phyloP scores from a whole-genome alignment of 176 grass and related monocot genomes.

The Lolium multiflorum region DNA sequence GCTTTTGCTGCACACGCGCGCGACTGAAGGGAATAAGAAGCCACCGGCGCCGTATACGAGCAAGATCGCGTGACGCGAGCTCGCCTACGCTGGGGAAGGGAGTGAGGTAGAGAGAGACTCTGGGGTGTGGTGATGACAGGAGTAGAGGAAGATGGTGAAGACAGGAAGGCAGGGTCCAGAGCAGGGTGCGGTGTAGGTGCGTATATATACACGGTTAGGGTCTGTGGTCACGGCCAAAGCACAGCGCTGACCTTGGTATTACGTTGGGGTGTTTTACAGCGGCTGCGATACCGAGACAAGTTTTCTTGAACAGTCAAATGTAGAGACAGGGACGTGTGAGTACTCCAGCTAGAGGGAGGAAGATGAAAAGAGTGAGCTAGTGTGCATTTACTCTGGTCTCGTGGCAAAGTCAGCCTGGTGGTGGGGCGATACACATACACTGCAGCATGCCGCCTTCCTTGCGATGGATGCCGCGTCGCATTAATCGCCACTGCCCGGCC shows the following conservation, averaged over 20 bases:
- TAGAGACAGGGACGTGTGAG: neutral
- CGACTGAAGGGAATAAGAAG: neutral
- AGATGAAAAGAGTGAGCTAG: neutral
- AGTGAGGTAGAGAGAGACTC: neutral
- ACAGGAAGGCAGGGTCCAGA: constrained; percentile 44
- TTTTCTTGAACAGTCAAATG: constrained; percentile 28
- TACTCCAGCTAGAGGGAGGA: neutral
- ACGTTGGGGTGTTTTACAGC: neutral
- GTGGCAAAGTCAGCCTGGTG: constrained; percentile 60
- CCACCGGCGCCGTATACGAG: constrained; percentile 40
- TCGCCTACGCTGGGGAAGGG: neutral
- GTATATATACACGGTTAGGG: constrained; percentile 50
- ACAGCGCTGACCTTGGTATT: constrained; percentile 50
- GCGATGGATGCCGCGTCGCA: constrained; percentile 54
- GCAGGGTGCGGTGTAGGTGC: constrained; percentile 19
- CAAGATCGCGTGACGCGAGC: constrained; percentile 23
- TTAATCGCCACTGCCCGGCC: constrained; percentile 29
- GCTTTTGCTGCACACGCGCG: neutral
- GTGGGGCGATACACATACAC: constrained; percentile 40
- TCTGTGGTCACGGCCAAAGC: neutral
- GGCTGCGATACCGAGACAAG: constrained; percentile 20
- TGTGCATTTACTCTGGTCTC: constrained; percentile 40
- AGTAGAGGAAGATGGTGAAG: neutral
- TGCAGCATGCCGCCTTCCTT: constrained; percentile 12
- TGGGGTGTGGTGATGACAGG: neutral